Base-by-base conservation (phyloP, 768 basidiomycete genomes). In the Rhizopogon vesiculosus region DNA sequence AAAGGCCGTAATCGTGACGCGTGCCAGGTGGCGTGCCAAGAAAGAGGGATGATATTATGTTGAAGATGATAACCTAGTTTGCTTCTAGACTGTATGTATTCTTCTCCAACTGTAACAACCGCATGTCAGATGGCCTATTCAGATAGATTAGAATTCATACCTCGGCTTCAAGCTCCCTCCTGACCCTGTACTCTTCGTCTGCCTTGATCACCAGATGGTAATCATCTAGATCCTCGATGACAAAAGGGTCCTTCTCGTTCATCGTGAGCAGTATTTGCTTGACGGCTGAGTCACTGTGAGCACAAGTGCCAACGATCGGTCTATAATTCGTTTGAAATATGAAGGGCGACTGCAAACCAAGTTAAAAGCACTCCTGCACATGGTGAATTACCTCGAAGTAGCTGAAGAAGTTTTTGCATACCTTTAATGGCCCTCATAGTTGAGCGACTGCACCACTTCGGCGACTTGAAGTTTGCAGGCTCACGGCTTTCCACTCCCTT, bases 201-300 rank as follows among this genome's bases (percentile, higher is more conserved):
- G 86, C 85, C 63, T 88, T 89, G 68, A 93, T 87, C 52, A 93
- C 83, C 2, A 94, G 64, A 70, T 93, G 90, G 58, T 83, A 80
- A 61, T 92, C 89, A 65, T 93, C 92, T 25, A 94, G 69, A 63
- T 94, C 92, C 62, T 93, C 88, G 57, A 94, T 89, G 59, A 94
- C 86, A 68, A 94, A 94, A 53, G 77, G 81, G 8, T 82, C 76
- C 64, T 80, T 85, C 64, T 93, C 89, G 66, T 93, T 89, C 85
- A 93, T 83, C 35, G 83, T 74, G 51, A 92, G 75, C 38, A 93
- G 76, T 54, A 93, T 91, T 66, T 93, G 90, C 70, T 93, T 94
- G 57, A 94, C 92, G 1, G 91, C 91, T 1, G 90, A 84, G 68
- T 94, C 92, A 65, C 92, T 93, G 63, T 38, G 25, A 29, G 42